Conservation (phyloP, 1,284 basidiomycete genomes). For the Cutaneotrichosporon arboriforme region DNA sequence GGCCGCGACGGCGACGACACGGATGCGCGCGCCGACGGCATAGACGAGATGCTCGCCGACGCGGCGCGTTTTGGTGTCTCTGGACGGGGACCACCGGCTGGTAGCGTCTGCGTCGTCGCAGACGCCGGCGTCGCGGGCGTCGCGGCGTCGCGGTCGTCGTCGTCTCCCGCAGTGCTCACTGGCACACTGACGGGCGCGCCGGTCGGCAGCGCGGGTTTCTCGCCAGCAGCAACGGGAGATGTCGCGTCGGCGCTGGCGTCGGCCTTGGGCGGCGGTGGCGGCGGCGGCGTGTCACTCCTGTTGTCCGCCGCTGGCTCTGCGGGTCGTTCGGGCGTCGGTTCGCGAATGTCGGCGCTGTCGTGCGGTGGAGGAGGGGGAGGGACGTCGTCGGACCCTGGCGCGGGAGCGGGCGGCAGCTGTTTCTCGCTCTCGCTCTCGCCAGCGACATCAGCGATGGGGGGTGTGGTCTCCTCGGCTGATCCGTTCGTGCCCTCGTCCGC, state of each 20-base stretch:
- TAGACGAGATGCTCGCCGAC: slow-evolving; percentile 7
- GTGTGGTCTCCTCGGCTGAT: background rate
- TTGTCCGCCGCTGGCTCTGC: no score
- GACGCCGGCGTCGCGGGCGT: background rate
- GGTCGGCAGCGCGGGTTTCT: slow-evolving; percentile 2
- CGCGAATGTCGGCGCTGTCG: background rate
- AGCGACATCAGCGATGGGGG: no score
- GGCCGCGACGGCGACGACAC: slow-evolving; percentile 27
- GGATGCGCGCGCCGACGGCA: background rate
- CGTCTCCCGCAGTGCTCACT: background rate
- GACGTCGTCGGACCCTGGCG: background rate
- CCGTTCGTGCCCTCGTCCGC: background rate
- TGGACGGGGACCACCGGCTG: slow-evolving; percentile 20
- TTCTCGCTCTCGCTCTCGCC: slow-evolving; percentile 1
- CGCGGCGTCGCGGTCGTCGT: background rate
- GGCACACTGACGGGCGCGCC: slow-evolving; percentile 3
- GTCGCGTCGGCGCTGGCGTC: background rate
- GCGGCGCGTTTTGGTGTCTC: slow-evolving; percentile 1
- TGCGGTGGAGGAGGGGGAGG: background rate
- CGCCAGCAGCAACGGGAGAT: no score
- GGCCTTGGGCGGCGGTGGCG: no score
- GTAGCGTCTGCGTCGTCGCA: background rate
- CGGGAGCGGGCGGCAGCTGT: background rate
- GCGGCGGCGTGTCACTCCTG: no score
- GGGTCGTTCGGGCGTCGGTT: no score